phyloP scores from a whole-genome alignment of 305 asterid species.

The Fraxinus angustifolia region DNA sequence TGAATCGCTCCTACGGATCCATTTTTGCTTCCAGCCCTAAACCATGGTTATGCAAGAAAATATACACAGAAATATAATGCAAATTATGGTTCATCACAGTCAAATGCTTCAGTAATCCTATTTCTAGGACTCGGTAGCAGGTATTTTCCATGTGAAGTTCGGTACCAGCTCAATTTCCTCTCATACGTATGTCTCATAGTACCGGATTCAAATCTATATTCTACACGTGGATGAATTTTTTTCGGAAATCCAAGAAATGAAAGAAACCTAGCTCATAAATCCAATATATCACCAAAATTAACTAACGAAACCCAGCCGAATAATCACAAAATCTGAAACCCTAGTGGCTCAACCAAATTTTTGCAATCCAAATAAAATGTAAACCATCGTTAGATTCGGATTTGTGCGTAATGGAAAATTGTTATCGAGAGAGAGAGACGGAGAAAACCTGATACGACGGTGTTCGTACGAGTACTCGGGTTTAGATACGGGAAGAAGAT shows the following conservation, averaged over 20 bases:
- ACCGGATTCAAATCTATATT: neutral
- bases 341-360: neutral
- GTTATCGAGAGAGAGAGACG: neutral
- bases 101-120: neutral
- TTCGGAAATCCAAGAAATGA: neutral
- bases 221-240: neutral
- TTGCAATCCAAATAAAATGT: neutral
- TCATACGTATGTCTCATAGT: neutral
- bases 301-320: neutral
- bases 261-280: neutral
- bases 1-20: neutral
- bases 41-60: neutral
- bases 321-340: neutral
- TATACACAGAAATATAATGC: neutral
- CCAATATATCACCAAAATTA: neutral
- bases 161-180: neutral
- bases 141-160: neutral
- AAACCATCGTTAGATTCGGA: neutral
- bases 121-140: neutral
- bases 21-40: neutral
- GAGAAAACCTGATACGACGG: constrained; percentile 18
- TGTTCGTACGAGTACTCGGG: neutral
- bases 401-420: neutral
- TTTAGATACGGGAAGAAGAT: neutral
- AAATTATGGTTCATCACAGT: neutral